A percentile compares a stretch with the other conserved stretches of the same genome.
These are phyloP conservation scores for Yarrowia galli DNA, from an alignment of 1,139 yeast genomes.

Conservation along the genomic window DNA sequence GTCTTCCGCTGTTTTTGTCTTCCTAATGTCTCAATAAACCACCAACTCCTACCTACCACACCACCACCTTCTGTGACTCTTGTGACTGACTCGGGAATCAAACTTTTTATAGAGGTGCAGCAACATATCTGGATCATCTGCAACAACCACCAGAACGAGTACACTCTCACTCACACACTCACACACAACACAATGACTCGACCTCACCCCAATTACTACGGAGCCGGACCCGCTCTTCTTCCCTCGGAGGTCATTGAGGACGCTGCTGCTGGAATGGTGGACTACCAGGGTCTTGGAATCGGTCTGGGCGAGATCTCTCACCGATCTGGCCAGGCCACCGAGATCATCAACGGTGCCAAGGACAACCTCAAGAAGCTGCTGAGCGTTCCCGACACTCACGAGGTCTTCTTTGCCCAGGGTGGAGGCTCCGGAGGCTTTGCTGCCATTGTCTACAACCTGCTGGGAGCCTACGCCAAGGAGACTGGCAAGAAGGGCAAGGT, in stretches of 20 bases:
- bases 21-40: background rate
- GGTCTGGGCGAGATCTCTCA: constrained; percentile 97
- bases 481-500: constrained; percentile 72
- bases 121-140: background rate
- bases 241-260: constrained; percentile 84
- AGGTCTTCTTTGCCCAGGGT: constrained; percentile 93
- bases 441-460: constrained; percentile 79
- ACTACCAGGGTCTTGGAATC: constrained; percentile 70
- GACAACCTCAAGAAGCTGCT: constrained; percentile 66
- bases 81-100: constrained; percentile 34
- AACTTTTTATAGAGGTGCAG: constrained; percentile 21
- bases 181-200: constrained; percentile 19
- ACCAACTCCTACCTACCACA: background rate
- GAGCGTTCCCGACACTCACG: constrained; percentile 87
- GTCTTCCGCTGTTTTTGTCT: background rate
- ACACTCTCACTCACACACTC: background rate
- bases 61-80: background rate
- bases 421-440: constrained; percentile 98
- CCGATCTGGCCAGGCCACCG: constrained; percentile 82
- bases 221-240: constrained; percentile 96
- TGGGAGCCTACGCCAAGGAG: constrained; percentile 74
- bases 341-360: constrained; percentile 80
- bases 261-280: constrained; percentile 83
- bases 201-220: constrained; percentile 73
- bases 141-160: background rate